A percentile compares a stretch with the other conserved stretches of the same genome.
These are phyloP conservation scores for Neopestalotiopsis sp. DNA, from an alignment of 2,329 filamentous ascomycete species.

Conservation along the genomic window DNA sequence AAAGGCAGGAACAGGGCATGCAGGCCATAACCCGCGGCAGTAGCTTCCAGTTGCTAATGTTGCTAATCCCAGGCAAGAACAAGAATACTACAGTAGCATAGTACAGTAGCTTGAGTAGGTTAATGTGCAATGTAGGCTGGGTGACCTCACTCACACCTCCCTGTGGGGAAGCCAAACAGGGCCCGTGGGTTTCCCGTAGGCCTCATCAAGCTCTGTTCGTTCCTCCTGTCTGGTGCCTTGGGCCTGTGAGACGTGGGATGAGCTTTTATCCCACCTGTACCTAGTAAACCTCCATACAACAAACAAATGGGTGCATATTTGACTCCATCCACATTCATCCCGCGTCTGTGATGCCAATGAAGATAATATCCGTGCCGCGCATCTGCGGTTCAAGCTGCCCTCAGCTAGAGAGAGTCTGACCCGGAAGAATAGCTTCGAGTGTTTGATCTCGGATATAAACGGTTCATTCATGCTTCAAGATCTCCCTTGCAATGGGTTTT, in stretches of 20 bases:
- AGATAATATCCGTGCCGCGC: neutral
- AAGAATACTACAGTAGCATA: too few relatives aligned
- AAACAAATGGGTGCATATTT: neutral
- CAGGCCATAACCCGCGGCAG: neutral
- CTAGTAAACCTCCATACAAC: too few relatives aligned
- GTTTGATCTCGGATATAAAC: conserved; percentile 1
- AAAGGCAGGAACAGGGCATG: neutral
- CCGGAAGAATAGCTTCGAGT: neutral
- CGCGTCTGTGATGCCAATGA: neutral
- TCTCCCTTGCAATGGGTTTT: neutral
- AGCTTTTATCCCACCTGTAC: too few relatives aligned
- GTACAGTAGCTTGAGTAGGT: too few relatives aligned
- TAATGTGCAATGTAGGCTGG: too few relatives aligned
- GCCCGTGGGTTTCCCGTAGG: too few relatives aligned
- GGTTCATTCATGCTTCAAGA: conserved; percentile 1
- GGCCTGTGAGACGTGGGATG: too few relatives aligned
- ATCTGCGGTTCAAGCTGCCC: neutral
- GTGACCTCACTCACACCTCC: too few relatives aligned
- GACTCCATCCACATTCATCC: neutral
- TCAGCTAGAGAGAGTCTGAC: neutral
- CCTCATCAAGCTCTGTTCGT: too few relatives aligned
- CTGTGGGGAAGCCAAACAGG: too few relatives aligned
- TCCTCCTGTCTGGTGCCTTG: too few relatives aligned
- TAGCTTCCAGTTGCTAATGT: neutral
- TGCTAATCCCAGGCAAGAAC: too few relatives aligned